A percentile compares a stretch with the other conserved stretches of the same genome.
phyloP scores from a whole-genome alignment of 306 rosid genomes.

The Cucurbita ficifolia region DNA sequence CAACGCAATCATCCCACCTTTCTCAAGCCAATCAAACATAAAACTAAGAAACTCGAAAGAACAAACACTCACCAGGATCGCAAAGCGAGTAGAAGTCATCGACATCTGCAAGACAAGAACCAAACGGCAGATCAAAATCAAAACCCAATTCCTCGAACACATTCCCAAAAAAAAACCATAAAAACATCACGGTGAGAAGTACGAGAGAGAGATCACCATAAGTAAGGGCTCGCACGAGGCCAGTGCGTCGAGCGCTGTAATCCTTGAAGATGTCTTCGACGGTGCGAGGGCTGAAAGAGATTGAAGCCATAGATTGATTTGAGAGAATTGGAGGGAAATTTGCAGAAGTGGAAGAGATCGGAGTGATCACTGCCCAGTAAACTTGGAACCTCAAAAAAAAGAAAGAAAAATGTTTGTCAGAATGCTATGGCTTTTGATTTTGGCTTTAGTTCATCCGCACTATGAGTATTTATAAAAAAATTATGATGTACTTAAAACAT shows the following conservation, averaged over 20 bases:
- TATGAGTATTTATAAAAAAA: background rate
- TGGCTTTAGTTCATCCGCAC: background rate
- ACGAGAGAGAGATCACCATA: constrained; percentile 18
- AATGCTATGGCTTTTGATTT: background rate
- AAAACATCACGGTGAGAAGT: background rate
- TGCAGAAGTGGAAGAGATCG: constrained; percentile 4
- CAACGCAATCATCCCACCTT: background rate
- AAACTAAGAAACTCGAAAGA: background rate
- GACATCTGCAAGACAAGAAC: constrained; percentile 25
- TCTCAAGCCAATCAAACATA: background rate
- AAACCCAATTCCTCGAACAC: background rate
- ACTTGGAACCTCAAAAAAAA: background rate
- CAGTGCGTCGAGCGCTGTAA: constrained; percentile 37
- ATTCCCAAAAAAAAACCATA: background rate
- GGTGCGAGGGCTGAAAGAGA: constrained; percentile 27
- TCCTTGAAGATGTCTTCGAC: constrained; percentile 59
- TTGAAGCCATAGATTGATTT: constrained; percentile 14
- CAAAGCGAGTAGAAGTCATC: constrained; percentile 36
- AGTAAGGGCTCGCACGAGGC: constrained; percentile 43
- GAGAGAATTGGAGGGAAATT: background rate
- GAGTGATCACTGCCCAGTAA: constrained; percentile 7
- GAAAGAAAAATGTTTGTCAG: background rate
- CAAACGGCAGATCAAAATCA: background rate
- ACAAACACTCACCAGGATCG: constrained; percentile 32
- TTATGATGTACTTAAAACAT: background rate